Evolutionary conservation across 345 rosid genomes (phyloP), one percentile per base, ranked within the genome.

Genomic region (Acer yangbiense): DNA sequence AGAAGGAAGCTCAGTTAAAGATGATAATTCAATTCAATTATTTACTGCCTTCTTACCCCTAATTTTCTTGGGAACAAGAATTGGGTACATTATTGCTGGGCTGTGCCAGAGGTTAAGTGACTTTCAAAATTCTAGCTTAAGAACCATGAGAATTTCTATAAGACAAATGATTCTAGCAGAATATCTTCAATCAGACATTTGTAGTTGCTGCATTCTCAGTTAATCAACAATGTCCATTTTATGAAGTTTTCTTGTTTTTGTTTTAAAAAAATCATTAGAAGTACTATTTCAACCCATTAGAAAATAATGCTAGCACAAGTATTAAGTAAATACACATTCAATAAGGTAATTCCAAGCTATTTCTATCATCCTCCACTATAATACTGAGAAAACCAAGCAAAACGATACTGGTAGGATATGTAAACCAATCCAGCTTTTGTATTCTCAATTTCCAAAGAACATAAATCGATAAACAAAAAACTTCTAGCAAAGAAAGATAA

Each of bases 41-140:
- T 62, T 63, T 44, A 63, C 50, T 0, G 64, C 29, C 32, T 39
- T 73, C 17, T 62, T 43, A 18, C 41, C 9, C 69, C 54, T 18
- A 6, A 16, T 67, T 70, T 77, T 80, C 76, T 25, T 41, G 2
- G 4, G 61, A 54, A 9, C n/a, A 29, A 25, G 48, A 14, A 65
- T 46, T 20, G n/a, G 50, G 39, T 39, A 65, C 25, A 12, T 14
- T 16, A 71, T 57, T 64, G 20, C 12, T 43, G 39, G 63, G 69
- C 77, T 46, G 25, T 60, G 21, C 18, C 2, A 17, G 46, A 71
- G 29, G 43, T 58, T 17, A 76, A 48, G 23, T 57, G 55, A 61
- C 18, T 55, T 66, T 65, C 63, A 70, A 75, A 63, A 5, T 50
- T 63, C 54, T 52, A 52, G 52, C 44, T 50, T 25, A 25, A 11